phyloP scores from a whole-genome alignment of 1,284 basidiomycete genomes.

The Cutaneotrichosporon mucoides region DNA sequence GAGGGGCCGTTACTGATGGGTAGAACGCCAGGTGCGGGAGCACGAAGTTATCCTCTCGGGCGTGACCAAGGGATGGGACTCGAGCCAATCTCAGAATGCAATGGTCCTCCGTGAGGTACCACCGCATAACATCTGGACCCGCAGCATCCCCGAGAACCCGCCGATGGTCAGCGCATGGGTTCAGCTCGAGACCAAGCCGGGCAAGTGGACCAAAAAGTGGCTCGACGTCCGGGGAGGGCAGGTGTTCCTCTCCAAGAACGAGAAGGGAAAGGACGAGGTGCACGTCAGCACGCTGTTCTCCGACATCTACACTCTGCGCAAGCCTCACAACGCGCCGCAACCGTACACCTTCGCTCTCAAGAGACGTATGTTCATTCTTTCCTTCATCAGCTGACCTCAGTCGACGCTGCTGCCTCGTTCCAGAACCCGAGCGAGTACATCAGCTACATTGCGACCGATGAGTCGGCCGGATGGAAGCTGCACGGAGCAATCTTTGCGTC shows the following conservation, averaged over 20 bases:
- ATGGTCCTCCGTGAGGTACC: constrained; percentile 68
- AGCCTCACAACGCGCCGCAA: constrained; percentile 59
- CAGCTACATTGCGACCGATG: constrained; percentile 70
- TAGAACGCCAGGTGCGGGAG: constrained; percentile 74
- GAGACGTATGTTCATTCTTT: constrained; percentile 46
- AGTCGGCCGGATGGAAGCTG: constrained; percentile 44
- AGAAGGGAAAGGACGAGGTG: constrained; percentile 73
- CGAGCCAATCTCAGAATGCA: constrained; percentile 66
- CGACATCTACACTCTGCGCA: constrained; percentile 70
- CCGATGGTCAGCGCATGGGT: constrained; percentile 69
- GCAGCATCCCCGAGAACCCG: constrained; percentile 62
- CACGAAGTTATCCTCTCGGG: constrained; percentile 72
- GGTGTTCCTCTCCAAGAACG: constrained; percentile 78
- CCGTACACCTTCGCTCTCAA: constrained; percentile 77
- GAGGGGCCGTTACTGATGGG: neutral
- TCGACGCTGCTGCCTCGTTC: constrained; percentile 75
- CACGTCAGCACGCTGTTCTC: constrained; percentile 60
- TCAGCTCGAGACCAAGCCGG: constrained; percentile 78
- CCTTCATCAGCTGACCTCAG: constrained; percentile 45
- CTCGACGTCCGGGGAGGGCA: constrained; percentile 76
- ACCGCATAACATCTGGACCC: constrained; percentile 27
- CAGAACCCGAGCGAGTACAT: constrained; percentile 79
- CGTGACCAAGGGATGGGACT: constrained; percentile 70
- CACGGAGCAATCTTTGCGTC: constrained; percentile 34
- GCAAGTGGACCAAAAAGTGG: constrained; percentile 88